Base-by-base conservation (phyloP, 352 stramenopile genomes). In the Pythium vanterpoolii region DNA sequence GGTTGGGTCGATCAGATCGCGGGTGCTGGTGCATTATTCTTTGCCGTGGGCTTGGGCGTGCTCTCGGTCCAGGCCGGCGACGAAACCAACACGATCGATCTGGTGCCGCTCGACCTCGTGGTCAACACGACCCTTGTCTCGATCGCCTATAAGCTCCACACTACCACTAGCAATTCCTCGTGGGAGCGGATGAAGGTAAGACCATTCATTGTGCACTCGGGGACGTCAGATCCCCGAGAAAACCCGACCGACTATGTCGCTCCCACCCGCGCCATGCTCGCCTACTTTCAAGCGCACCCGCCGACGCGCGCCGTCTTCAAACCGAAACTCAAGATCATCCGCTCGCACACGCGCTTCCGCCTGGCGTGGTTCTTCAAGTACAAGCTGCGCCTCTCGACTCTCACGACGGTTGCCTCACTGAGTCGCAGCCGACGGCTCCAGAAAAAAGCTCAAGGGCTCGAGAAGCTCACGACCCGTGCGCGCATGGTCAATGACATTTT, bases 361-460 rank as follows among this genome's bases (percentile, higher is more conserved):
- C 66, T 90, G 24, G 76, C 89, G 47, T 95, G 86, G 83, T 88
- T 89, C 48, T 61, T 91, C 3, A 70, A 66, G 14, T 95, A 95
- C 36, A 65, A 76, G 28, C 47, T 95, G 18, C 84, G 82, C 14
- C 85, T 79, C 36, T 87, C 77, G 3, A 71, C 84, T 21, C 91
- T 90, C 56, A 86, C 76, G 26, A 85, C 78, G 1, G 42, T 88
- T 16, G 79, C 83, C 2, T 85, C 86, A 26, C 74, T 76, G 5
- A 78, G 63, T 3, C 72, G 82, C 1, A 76, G 83, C 54, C 44
- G 66, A 5, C 58, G 66, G 11, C 75, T 89, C 57, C 74, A 83
- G 28, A 76, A 79, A 45, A 71, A 90, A 19, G 79, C 82, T 0
- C 71, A 74, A 1, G 69, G 70, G 45, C 65, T 94, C 4, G 79